Percentiles rank a stretch among this genome's conserved stretches.
Conservation (phyloP, 805 yeast genomes). For the Ogataea polymorpha region DNA sequence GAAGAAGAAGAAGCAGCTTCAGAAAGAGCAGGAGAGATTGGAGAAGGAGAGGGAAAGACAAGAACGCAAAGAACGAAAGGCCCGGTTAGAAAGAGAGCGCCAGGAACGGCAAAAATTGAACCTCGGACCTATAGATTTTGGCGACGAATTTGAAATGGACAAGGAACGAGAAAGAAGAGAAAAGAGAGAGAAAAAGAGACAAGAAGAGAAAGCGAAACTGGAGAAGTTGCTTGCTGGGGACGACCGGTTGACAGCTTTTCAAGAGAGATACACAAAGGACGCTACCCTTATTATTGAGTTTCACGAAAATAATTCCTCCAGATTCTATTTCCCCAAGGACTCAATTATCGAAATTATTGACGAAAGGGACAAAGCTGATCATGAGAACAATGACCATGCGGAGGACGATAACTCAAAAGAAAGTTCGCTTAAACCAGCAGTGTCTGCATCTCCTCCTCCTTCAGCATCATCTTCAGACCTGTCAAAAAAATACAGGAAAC, state of each 20-base stretch:
- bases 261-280: constrained; percentile 62
- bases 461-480: constrained; percentile 9
- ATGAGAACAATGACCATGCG: not conserved
- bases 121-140: constrained; percentile 12
- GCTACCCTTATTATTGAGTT: constrained; percentile 84
- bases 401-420: not conserved
- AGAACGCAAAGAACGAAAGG: constrained; percentile 17
- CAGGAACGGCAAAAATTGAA: constrained; percentile 17
- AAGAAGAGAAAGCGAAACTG: constrained; percentile 18
- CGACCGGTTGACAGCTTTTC: constrained; percentile 69
- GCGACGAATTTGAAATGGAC: constrained; percentile 17
- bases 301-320: constrained; percentile 69
- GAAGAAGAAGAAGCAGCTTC: constrained; percentile 20
- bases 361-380: constrained; percentile 28
- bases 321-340: constrained; percentile 74
- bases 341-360: constrained; percentile 62
- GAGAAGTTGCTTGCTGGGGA: constrained; percentile 37
- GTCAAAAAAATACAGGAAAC: constrained; percentile 18
- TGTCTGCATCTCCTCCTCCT: constrained; percentile 10
- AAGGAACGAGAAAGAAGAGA: constrained; percentile 17
- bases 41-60: constrained; percentile 24
- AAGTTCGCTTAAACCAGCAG: constrained; percentile 6
- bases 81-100: constrained; percentile 15
- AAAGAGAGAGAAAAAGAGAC: constrained; percentile 17
- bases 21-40: constrained; percentile 21